Evolutionary conservation across 2,329 filamentous ascomycete species (phyloP).

Genomic region (Apiospora arundinis): DNA sequence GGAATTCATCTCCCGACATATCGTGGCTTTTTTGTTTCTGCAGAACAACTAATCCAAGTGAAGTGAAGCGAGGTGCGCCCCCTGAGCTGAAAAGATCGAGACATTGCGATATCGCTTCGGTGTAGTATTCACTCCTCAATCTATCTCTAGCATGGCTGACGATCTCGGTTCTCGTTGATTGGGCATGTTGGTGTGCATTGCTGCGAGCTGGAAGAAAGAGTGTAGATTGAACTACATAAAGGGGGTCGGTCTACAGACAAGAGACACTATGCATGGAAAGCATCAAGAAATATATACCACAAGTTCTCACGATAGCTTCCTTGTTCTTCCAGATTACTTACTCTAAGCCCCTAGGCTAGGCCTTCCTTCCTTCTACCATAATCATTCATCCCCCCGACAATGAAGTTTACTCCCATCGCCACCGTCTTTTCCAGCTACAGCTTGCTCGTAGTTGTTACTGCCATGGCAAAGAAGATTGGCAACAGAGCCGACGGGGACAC

Average conservation of each 20-base stretch:
- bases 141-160: background rate
- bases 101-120: background rate
- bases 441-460: too few species aligned
- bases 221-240: background rate
- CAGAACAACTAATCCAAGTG: background rate
- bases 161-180: background rate
- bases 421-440: background rate
- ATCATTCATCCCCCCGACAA: background rate
- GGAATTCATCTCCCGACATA: background rate
- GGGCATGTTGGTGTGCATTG: background rate
- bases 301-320: background rate
- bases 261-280: background rate
- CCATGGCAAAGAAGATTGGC: background rate
- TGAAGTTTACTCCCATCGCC: background rate
- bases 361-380: background rate
- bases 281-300: background rate
- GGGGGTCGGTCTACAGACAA: background rate
- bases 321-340: background rate
- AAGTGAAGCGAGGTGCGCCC: background rate
- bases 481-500: background rate
- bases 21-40: background rate
- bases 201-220: background rate
- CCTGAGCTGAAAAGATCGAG: conserved; percentile 7
- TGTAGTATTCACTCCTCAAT: background rate
- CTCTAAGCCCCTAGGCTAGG: too few species aligned